These are phyloP conservation scores for Coemansia sp. DNA, from an alignment of 192 early-diverging fungal species.

Conservation along the genomic window DNA sequence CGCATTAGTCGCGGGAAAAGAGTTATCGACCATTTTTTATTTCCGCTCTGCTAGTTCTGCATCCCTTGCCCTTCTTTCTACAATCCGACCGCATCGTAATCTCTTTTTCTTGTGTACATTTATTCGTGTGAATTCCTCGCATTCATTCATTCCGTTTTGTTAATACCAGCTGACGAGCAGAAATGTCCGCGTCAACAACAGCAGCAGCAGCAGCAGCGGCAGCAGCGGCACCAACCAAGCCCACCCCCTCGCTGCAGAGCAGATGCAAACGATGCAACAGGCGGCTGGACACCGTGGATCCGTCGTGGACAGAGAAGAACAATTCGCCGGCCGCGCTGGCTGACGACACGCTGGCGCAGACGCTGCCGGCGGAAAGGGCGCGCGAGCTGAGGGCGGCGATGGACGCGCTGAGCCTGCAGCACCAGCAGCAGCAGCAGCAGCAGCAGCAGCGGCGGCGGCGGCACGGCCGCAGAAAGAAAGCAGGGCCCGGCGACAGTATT, in stretches of 20 bases:
- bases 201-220: not conserved
- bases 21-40: too few species aligned
- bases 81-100: too few species aligned
- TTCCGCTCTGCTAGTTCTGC: too few species aligned
- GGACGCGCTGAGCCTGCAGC: not conserved
- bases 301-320: constrained; percentile 16
- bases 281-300: constrained; percentile 15
- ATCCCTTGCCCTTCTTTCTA: too few species aligned
- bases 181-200: constrained; percentile 8
- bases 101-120: too few species aligned
- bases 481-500: too few species aligned
- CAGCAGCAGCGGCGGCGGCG: not conserved
- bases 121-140: too few species aligned
- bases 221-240: not conserved
- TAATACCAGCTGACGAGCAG: not conserved
- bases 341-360: constrained; percentile 26
- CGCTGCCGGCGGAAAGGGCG: constrained; percentile 28
- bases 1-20: too few species aligned
- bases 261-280: constrained; percentile 37
- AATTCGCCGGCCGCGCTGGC: not conserved
- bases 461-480: not conserved
- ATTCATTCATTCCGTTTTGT: not conserved
- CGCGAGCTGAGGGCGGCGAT: constrained; percentile 15
- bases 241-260: not conserved
- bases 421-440: too few species aligned